Conservation (phyloP, 2,329 filamentous ascomycete species). For the Beauveria medogensis region DNA sequence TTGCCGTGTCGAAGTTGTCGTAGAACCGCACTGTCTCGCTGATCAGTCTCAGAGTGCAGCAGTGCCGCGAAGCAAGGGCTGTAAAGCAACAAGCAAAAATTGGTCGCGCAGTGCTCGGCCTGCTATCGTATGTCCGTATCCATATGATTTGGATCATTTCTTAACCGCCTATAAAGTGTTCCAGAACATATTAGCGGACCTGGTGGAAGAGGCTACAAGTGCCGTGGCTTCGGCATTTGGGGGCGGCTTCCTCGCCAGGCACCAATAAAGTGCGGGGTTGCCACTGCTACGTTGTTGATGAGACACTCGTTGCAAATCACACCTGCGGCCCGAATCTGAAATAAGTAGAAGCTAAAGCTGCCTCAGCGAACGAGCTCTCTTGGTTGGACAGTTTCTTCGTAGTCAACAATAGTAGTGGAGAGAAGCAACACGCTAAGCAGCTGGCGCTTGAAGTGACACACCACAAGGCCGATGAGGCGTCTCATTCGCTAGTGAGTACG, state of each 20-base stretch:
- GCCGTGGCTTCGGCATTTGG: background rate
- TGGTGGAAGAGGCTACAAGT: background rate
- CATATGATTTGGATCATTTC: too few relatives aligned
- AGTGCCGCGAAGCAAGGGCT: too few relatives aligned
- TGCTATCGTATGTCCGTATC: too few relatives aligned
- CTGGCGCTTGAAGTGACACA: conserved; percentile 7
- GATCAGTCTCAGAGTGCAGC: too few relatives aligned
- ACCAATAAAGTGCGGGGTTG: background rate
- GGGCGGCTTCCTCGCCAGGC: background rate
- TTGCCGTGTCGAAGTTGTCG: too few relatives aligned
- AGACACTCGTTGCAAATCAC: background rate
- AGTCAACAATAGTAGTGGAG: background rate
- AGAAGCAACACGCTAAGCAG: background rate
- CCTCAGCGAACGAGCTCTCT: background rate
- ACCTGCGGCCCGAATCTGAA: background rate
- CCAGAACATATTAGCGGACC: background rate
- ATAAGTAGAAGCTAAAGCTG: background rate
- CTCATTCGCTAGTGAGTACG: conserved; percentile 1
- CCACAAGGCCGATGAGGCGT: background rate
- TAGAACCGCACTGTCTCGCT: too few relatives aligned
- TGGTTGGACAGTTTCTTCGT: background rate
- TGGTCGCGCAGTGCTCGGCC: too few relatives aligned
- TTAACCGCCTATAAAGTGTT: background rate
- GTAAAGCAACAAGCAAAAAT: too few relatives aligned
- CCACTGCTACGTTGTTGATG: background rate